Percentiles rank a stretch among this genome's conserved stretches.
These are phyloP conservation scores for Tremella yokohamensis DNA, from an alignment of 768 basidiomycete species.

Conservation along the genomic window DNA sequence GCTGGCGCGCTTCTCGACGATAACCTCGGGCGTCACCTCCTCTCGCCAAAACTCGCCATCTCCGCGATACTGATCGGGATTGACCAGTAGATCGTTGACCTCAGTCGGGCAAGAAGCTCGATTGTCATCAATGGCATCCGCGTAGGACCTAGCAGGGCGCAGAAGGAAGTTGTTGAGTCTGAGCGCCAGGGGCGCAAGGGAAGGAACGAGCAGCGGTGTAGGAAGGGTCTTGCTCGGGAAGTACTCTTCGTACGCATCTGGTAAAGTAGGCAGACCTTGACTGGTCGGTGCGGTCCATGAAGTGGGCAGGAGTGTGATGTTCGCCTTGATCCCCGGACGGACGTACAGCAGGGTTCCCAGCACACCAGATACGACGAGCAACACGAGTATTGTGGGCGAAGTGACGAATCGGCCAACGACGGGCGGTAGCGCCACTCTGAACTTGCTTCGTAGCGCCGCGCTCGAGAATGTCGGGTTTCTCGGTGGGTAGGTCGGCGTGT, in stretches of 20 bases:
- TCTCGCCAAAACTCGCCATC: constrained; percentile 48
- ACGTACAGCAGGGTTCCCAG: too few species aligned
- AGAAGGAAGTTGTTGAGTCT: constrained; percentile 43
- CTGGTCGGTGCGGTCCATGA: too few species aligned
- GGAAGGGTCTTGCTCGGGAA: constrained; percentile 20
- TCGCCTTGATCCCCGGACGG: too few species aligned
- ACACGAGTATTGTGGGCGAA: too few species aligned
- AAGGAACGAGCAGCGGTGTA: constrained; percentile 7
- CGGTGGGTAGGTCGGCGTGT: neutral
- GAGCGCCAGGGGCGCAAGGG: constrained; percentile 5
- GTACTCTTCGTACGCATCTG: neutral
- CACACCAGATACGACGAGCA: too few species aligned
- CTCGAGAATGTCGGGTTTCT: neutral
- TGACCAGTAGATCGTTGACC: constrained; percentile 47
- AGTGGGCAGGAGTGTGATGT: too few species aligned
- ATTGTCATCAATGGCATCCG: constrained; percentile 27
- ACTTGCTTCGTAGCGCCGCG: neutral
- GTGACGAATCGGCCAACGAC: too few species aligned
- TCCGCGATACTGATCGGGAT: constrained; percentile 51
- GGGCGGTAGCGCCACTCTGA: too few species aligned
- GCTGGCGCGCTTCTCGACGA: constrained; percentile 36
- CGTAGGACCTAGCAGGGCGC: constrained; percentile 39
- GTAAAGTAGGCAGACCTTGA: too few species aligned
- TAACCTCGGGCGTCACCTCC: constrained; percentile 28
- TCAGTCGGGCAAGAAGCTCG: constrained; percentile 43